Conservation (phyloP, 225 moss, liverwort and hornwort genomes). For the Sphagnum tenellum region DNA sequence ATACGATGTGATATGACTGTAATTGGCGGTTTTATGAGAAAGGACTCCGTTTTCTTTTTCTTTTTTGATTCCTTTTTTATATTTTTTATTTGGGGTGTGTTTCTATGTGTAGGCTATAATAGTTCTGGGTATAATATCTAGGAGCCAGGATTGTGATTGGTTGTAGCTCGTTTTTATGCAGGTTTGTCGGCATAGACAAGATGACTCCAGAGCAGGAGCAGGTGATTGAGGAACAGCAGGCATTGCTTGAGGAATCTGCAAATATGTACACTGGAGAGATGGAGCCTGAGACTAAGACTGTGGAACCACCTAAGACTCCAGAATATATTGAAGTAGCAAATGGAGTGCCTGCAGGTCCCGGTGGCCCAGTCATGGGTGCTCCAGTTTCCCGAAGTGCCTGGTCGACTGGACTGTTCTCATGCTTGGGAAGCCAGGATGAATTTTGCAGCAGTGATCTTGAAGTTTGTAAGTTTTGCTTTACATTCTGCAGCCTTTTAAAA, state of each 20-base stretch:
- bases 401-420: constrained; percentile 59
- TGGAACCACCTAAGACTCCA: constrained; percentile 17
- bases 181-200: no score
- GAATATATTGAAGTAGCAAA: constrained; percentile 16
- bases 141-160: no score
- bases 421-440: constrained; percentile 66
- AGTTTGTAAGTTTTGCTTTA: constrained; percentile 60
- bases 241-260: constrained; percentile 35
- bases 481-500: no score
- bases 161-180: no score
- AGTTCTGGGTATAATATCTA: no score
- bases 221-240: constrained; percentile 49
- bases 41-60: no score
- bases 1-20: no score
- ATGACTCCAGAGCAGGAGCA: constrained; percentile 38
- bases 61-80: no score
- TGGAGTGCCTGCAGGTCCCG: constrained; percentile 37
- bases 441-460: constrained; percentile 79
- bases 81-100: no score
- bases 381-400: constrained; percentile 50
- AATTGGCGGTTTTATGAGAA: no score
- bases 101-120: no score
- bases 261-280: constrained; percentile 63
- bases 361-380: constrained; percentile 32
- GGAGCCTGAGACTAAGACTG: constrained; percentile 64